These are phyloP conservation scores for Trichoderma semiorbis DNA, from an alignment of 2,329 filamentous ascomycete species.

Conservation along the genomic window DNA sequence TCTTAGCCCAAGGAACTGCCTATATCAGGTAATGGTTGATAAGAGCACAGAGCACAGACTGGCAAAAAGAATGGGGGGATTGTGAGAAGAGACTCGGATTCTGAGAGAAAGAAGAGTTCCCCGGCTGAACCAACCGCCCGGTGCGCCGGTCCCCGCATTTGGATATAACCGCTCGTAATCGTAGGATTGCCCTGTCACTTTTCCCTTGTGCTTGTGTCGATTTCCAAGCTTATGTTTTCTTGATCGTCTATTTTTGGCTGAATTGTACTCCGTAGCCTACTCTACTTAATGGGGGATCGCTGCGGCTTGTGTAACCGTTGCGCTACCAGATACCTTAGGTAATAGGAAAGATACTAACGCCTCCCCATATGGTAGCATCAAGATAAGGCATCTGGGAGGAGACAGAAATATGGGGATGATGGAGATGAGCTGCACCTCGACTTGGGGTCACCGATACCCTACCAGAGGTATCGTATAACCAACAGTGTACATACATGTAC, in stretches of 20 bases:
- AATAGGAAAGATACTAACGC: not conserved
- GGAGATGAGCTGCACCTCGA: not conserved
- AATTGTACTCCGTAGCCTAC: not conserved
- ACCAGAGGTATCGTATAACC: too few relatives aligned
- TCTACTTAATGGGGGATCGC: not conserved
- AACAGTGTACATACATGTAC: not conserved
- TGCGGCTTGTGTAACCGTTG: not conserved
- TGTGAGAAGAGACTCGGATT: not conserved
- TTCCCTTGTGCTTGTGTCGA: too few relatives aligned
- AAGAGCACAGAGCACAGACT: not conserved
- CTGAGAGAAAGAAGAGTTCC: not conserved
- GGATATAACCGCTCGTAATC: not conserved
- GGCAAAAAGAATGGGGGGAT: not conserved
- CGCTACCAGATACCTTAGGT: not conserved
- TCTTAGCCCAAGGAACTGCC: not conserved
- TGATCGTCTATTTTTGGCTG: not conserved
- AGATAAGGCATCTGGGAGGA: not conserved
- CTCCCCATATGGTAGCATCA: not conserved
- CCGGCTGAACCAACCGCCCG: not conserved
- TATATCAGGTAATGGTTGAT: constrained; percentile 8
- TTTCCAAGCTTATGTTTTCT: not conserved
- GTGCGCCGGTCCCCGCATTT: not conserved
- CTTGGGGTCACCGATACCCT: not conserved
- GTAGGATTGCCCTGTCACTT: not conserved
- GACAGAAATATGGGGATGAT: not conserved